These are phyloP conservation scores for Boletus huronensis DNA, from an alignment of 768 basidiomycete genomes.

Conservation along the genomic window DNA sequence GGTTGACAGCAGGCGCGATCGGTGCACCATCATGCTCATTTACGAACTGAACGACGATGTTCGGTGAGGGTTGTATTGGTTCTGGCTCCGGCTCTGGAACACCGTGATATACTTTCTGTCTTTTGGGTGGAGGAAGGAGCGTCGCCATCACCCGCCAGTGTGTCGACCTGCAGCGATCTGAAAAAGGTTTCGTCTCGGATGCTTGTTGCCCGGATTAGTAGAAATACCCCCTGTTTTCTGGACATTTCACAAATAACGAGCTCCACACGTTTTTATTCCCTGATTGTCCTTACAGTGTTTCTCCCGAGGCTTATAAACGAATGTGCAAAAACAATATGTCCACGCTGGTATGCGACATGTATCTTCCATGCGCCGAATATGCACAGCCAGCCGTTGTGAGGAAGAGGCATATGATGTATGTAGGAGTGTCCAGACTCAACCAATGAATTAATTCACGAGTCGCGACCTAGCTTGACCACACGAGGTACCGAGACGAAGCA, in stretches of 20 bases:
- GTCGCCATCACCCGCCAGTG: conserved; percentile 61
- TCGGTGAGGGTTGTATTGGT: conserved; percentile 46
- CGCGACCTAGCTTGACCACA: neutral
- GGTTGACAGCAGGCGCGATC: conserved; percentile 82
- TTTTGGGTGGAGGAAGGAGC: conserved; percentile 82
- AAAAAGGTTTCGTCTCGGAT: neutral
- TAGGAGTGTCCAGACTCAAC: neutral
- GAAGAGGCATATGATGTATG: neutral
- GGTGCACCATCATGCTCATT: conserved; percentile 79
- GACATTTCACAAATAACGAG: neutral
- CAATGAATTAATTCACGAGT: neutral
- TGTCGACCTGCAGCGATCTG: neutral
- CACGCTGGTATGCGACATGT: neutral
- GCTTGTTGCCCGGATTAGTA: conserved; percentile 4
- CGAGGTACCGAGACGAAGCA: neutral
- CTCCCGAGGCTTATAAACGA: neutral
- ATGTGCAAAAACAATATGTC: neutral
- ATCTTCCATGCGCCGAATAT: neutral
- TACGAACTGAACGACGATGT: conserved; percentile 89
- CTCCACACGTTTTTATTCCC: neutral
- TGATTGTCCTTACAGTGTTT: neutral
- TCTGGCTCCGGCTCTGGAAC: conserved; percentile 61
- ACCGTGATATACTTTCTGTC: conserved; percentile 79
- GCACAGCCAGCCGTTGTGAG: neutral
- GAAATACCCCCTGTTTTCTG: conserved; percentile 16